Evolutionary conservation across 2,329 filamentous ascomycete genomes (phyloP).

Genomic region (Alternaria longipes): DNA sequence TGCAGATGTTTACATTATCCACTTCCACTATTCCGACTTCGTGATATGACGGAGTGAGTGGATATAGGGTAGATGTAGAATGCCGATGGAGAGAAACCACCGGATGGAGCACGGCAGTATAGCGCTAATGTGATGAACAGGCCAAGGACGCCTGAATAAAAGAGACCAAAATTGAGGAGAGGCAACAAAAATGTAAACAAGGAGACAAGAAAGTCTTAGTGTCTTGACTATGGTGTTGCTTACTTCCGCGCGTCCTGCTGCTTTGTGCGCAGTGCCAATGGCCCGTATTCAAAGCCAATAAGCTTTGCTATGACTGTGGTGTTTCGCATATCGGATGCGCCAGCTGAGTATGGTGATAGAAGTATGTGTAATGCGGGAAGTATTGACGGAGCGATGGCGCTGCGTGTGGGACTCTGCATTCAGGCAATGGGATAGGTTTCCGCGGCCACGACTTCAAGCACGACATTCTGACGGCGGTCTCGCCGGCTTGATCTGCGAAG

Average conservation of each 20-base stretch:
- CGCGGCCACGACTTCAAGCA: constrained; percentile 22
- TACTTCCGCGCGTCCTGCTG: neutral
- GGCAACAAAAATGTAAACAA: neutral
- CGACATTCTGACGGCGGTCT: constrained; percentile 20
- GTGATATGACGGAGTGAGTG: neutral
- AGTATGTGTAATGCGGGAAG: constrained; percentile 22
- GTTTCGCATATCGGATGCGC: constrained; percentile 5
- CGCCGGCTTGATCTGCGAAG: constrained; percentile 16
- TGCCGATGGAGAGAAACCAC: constrained; percentile 12
- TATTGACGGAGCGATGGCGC: constrained; percentile 32
- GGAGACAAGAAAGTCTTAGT: neutral
- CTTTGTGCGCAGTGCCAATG: neutral
- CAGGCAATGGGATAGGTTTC: constrained; percentile 23
- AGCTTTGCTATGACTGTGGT: constrained; percentile 8
- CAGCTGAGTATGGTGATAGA: constrained; percentile 4
- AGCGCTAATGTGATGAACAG: neutral
- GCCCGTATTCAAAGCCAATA: constrained; percentile 5
- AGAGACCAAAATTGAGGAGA: neutral
- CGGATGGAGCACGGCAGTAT: neutral
- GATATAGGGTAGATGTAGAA: constrained; percentile 6
- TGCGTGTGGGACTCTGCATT: constrained; percentile 18
- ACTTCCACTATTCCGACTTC: neutral
- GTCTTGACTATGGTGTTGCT: neutral
- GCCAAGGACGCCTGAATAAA: neutral
- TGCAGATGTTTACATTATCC: neutral